These are phyloP conservation scores for Aspergillus flavus DNA, from an alignment of 2,329 filamentous ascomycete species.

Conservation along the genomic window DNA sequence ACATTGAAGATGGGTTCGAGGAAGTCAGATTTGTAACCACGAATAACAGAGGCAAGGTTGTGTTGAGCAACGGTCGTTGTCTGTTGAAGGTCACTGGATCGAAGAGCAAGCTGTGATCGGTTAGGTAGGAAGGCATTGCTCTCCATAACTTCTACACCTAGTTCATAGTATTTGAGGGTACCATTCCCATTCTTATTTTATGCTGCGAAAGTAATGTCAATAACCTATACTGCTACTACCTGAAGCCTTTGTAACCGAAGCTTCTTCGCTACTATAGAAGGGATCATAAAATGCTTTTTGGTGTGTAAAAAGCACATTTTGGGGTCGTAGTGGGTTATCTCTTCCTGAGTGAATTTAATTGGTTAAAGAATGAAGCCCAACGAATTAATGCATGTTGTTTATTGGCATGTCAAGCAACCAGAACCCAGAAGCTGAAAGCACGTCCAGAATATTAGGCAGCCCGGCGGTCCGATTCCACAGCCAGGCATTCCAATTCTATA, in stretches of 20 bases:
- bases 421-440: too few relatives aligned
- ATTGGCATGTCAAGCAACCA: not conserved
- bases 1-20: conserved; percentile 65
- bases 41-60: conserved; percentile 79
- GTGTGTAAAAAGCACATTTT: not conserved
- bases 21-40: conserved; percentile 79
- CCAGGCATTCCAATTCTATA: too few relatives aligned
- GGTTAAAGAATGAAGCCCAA: not conserved
- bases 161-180: not conserved
- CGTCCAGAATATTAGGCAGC: too few relatives aligned
- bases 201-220: too few relatives aligned
- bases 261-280: not conserved
- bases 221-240: not conserved
- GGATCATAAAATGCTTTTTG: not conserved
- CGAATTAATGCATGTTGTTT: not conserved
- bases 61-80: conserved; percentile 83
- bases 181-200: not conserved
- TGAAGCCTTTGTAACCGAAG: not conserved
- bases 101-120: conserved; percentile 65
- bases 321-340: too few relatives aligned
- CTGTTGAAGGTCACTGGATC: conserved; percentile 67
- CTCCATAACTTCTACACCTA: not conserved
- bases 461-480: too few relatives aligned
- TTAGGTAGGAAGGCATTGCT: not conserved
- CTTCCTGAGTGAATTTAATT: not conserved